Conservation (phyloP, 179 eudicot genomes). For the Camellia oleifera region DNA sequence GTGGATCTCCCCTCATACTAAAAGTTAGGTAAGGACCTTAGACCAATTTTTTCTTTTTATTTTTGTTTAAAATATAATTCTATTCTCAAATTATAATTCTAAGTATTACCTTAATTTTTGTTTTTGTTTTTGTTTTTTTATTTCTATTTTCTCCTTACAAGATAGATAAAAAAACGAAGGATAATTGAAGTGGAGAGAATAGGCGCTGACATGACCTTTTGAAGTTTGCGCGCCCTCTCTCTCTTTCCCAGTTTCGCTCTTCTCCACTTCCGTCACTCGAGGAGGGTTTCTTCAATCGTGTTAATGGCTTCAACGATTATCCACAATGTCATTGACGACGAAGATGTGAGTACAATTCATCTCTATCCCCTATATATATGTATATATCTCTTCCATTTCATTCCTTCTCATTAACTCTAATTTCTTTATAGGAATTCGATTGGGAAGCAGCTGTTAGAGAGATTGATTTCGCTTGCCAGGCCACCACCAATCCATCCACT, state of each 20-base stretch:
- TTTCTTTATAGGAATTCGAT: slow-evolving; percentile 58
- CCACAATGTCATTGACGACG: slow-evolving; percentile 43
- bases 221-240: slow-evolving; percentile 12
- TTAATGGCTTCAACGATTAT: slow-evolving; percentile 30
- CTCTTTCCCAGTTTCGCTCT: neutral
- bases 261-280: neutral
- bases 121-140: too few species aligned
- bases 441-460: slow-evolving; percentile 87
- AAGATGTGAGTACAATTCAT: slow-evolving; percentile 37
- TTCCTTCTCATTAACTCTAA: neutral
- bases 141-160: too few species aligned
- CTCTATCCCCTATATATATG: neutral
- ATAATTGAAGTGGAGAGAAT: too few species aligned
- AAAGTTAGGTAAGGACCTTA: too few species aligned
- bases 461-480: slow-evolving; percentile 68
- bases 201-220: neutral
- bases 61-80: too few species aligned
- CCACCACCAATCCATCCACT: slow-evolving; percentile 13
- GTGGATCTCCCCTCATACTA: too few species aligned
- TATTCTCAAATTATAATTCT: too few species aligned
- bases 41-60: too few species aligned
- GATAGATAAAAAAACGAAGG: too few species aligned
- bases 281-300: neutral
- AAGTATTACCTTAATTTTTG: too few species aligned
- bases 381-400: neutral